A percentile compares a stretch with the other conserved stretches of the same genome.
Evolutionary conservation across 106 monocot species (phyloP).

Genomic region (Allium fistulosum): DNA sequence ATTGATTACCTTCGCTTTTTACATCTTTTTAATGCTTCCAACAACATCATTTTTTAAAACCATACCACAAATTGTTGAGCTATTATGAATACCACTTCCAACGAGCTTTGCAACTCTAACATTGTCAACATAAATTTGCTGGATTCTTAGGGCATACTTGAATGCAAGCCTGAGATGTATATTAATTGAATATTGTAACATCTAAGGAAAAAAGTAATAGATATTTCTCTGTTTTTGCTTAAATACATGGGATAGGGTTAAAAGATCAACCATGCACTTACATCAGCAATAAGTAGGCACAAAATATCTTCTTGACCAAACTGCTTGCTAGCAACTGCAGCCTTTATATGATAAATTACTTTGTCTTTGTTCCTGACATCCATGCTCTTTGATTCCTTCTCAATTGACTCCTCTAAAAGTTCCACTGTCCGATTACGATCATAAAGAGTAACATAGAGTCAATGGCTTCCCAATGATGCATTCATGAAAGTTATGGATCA

Average conservation of each 20-base stretch:
- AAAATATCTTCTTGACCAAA: constrained; percentile 89
- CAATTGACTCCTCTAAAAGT: constrained; percentile 68
- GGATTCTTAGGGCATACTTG: constrained; percentile 99
- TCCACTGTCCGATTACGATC: constrained; percentile 33
- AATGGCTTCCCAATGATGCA: no score
- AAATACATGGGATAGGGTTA: background rate
- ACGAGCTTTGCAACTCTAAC: constrained; percentile 89
- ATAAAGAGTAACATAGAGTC: background rate
- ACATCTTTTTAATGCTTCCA: constrained; percentile 78
- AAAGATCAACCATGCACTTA: constrained; percentile 13
- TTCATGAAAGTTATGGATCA: no score
- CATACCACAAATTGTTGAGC: constrained; percentile 76
- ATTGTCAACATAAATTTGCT: constrained; percentile 92
- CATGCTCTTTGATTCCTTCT: constrained; percentile 88
- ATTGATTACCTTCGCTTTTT: constrained; percentile 75
- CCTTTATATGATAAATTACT: constrained; percentile 74
- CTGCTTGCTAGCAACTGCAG: constrained; percentile 97
- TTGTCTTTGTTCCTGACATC: constrained; percentile 87
- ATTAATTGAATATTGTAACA: constrained; percentile 10
- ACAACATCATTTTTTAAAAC: constrained; percentile 78
- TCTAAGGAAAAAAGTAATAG: background rate
- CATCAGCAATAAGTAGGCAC: constrained; percentile 93
- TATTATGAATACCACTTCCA: constrained; percentile 85
- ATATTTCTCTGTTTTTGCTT: background rate
- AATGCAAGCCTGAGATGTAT: constrained; percentile 98